Percentiles rank a stretch among this genome's conserved stretches.
Evolutionary conservation across 2,329 filamentous ascomycete species (phyloP).

Genomic region (Cadophora sp.): DNA sequence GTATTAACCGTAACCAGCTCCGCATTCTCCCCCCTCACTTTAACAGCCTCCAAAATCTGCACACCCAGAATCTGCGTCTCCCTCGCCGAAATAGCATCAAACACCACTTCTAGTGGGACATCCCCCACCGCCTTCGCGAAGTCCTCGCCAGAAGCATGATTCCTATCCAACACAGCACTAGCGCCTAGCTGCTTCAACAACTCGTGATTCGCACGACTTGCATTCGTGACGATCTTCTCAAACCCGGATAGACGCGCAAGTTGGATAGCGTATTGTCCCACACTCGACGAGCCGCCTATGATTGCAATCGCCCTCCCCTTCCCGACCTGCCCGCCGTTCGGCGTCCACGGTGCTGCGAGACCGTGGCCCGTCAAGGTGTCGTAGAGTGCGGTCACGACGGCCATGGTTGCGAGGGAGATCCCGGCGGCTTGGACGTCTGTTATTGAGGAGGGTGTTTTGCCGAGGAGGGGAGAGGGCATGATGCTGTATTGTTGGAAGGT

Average conservation of each 20-base stretch:
- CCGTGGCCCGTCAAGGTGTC: neutral
- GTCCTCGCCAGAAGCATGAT: neutral
- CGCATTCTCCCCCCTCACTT: neutral
- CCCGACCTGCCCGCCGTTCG: neutral
- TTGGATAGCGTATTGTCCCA: neutral
- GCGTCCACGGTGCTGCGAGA: neutral
- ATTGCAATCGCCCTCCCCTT: neutral
- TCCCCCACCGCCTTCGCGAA: neutral
- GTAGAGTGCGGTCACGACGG: neutral
- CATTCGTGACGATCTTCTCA: neutral
- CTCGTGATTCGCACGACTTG: neutral
- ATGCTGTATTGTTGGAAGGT: conserved; percentile 1
- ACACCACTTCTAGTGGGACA: neutral
- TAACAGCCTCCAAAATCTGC: neutral
- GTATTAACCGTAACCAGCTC: neutral
- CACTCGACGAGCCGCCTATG: neutral
- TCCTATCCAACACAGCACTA: neutral
- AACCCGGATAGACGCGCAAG: neutral
- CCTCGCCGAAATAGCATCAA: neutral
- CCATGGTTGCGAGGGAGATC: neutral
- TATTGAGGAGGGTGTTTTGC: neutral
- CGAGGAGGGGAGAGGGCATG: neutral
- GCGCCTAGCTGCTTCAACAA: neutral
- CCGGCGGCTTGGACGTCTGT: neutral
- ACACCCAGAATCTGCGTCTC: neutral